Base-by-base conservation (phyloP, 805 yeast species). In the Zygotorulaspora danielsina region DNA sequence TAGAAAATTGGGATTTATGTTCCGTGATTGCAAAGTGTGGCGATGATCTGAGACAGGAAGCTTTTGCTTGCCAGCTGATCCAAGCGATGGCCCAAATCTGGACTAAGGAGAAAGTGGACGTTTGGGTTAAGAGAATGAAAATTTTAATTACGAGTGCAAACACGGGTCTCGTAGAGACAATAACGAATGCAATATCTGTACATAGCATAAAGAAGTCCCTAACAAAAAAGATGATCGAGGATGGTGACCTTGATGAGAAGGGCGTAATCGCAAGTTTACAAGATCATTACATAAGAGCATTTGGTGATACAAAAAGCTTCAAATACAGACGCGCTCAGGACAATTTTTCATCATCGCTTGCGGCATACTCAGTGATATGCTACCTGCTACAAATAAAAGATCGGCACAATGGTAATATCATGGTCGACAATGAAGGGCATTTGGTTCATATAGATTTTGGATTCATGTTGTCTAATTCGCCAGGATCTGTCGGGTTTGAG, bases 11-110 rank as follows among this genome's bases (percentile, higher is more conserved):
- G 98, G 97, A 93, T 46, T 62, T 93, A 27, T 87, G 90, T 49
- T 89, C 97, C 1, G 96, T 90, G 2, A 93, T 93, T 57, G 96
- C 94, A 9, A 93, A 93, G 57, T 90, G 95, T 20, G 98, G 98
- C 24, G 90, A 84, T 54, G 98, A 93, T 64, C 63, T 93, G 36
- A 84, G 96, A 17, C 98, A 93, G 59, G 98, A 93, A 61, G 96
- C 98, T 0, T 88, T 93, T 70, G 98, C 98, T 0, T 88, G 96
- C 47, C 98, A 93, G 60, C 61, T 93, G 31, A 90, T 93, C 36
- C 82, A 84, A 45, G 82, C 95, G 17, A 85, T 90, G 65, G 79
- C 95, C 1, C 78, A 78, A 36, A 78, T 87, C 31, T 93, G 97
- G 97, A 75, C 76, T 34, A 73, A 70, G 20, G 75, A 76, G 17